Conservation (phyloP, 2,329 filamentous ascomycete genomes). For the Penicillium sp. region DNA sequence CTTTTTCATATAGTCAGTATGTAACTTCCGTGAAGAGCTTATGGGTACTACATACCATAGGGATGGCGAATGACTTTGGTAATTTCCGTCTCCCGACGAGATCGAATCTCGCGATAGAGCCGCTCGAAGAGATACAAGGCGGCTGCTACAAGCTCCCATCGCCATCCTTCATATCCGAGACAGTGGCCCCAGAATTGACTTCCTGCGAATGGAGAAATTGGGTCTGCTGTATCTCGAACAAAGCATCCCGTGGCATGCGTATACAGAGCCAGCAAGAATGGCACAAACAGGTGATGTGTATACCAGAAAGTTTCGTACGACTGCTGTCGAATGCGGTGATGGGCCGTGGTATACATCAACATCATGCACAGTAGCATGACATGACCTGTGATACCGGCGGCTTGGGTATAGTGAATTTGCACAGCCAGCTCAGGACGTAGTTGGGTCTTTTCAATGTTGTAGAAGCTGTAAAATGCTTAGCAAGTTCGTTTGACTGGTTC, state of each 20-base stretch:
- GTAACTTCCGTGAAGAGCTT: neutral
- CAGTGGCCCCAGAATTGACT: slow-evolving; percentile 86
- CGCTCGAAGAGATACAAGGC: slow-evolving; percentile 85
- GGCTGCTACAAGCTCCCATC: slow-evolving; percentile 90
- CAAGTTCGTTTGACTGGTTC: neutral
- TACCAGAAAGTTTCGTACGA: slow-evolving; percentile 99
- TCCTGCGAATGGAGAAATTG: slow-evolving; percentile 83
- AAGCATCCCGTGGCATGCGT: slow-evolving; percentile 97
- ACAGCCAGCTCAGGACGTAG: slow-evolving; percentile 79
- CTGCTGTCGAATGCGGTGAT: slow-evolving; percentile 91
- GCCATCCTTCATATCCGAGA: slow-evolving; percentile 93
- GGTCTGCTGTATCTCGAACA: slow-evolving; percentile 75
- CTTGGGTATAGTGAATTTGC: slow-evolving; percentile 87
- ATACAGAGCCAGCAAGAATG: slow-evolving; percentile 90
- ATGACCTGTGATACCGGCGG: slow-evolving; percentile 92
- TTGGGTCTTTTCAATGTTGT: slow-evolving; percentile 85
- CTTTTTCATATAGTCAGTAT: slow-evolving; percentile 48
- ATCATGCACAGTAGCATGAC: slow-evolving; percentile 99
- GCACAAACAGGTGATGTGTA: slow-evolving; percentile 97
- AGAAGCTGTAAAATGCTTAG: slow-evolving; percentile 68
- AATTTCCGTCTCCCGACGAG: slow-evolving; percentile 82
- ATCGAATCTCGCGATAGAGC: slow-evolving; percentile 86
- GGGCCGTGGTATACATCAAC: slow-evolving; percentile 94
- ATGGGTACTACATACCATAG: slow-evolving; percentile 66
- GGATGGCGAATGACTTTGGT: slow-evolving; percentile 93